These are phyloP conservation scores for Capillidium rhysosporum DNA, from an alignment of 371 early-diverging fungal genomes.

Conservation along the genomic window DNA sequence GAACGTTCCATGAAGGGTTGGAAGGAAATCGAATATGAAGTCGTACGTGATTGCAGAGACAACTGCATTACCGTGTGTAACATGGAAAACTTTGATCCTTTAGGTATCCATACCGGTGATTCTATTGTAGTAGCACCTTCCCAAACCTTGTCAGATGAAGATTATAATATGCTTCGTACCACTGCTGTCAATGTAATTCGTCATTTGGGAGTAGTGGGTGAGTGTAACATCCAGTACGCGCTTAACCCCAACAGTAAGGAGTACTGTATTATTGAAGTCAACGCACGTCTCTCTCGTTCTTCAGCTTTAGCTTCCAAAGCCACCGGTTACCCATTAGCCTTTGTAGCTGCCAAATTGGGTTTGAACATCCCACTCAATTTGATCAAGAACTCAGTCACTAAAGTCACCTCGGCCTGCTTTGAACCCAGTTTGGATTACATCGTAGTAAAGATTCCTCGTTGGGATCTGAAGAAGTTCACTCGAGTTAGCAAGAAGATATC, in stretches of 20 bases:
- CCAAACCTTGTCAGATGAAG: slow-evolving; percentile 82
- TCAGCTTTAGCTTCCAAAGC: slow-evolving; percentile 85
- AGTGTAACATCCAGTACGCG: slow-evolving; percentile 92
- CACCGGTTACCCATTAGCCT: slow-evolving; percentile 88
- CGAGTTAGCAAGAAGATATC: slow-evolving; percentile 65
- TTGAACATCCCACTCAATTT: slow-evolving; percentile 65
- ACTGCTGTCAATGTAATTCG: slow-evolving; percentile 86
- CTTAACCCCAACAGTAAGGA: slow-evolving; percentile 69
- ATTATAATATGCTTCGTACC: slow-evolving; percentile 84
- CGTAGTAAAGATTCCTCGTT: slow-evolving; percentile 88
- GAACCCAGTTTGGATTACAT: slow-evolving; percentile 88
- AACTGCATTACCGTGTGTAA: slow-evolving; percentile 96
- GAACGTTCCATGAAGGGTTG: slow-evolving; percentile 93
- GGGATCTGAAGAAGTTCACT: slow-evolving; percentile 85
- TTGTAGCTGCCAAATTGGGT: slow-evolving; percentile 86
- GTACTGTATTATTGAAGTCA: slow-evolving; percentile 88
- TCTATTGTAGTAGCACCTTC: slow-evolving; percentile 91
- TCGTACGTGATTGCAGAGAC: slow-evolving; percentile 83
- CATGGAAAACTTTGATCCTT: slow-evolving; percentile 97
- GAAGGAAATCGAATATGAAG: slow-evolving; percentile 96
- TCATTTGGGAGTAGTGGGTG: slow-evolving; percentile 91
- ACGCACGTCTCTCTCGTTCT: slow-evolving; percentile 76
- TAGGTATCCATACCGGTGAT: slow-evolving; percentile 90
- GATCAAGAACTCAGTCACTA: slow-evolving; percentile 75
- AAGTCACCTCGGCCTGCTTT: slow-evolving; percentile 81